Evolutionary conservation across 2,329 filamentous ascomycete genomes (phyloP), one percentile per base, ranked within the genome.

Genomic region (Ophiostoma ulmi): DNA sequence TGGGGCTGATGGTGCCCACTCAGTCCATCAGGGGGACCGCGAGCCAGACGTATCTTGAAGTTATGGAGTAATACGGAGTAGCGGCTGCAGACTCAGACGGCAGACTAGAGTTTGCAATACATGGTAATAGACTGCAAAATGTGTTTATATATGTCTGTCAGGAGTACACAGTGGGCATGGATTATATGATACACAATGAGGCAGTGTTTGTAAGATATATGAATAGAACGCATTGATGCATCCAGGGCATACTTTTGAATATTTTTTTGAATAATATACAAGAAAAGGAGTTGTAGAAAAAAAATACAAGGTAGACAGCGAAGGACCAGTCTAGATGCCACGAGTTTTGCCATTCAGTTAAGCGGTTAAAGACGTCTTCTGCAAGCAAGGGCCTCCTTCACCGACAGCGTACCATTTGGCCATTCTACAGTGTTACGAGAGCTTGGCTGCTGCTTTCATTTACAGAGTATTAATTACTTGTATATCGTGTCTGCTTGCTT

Each of bases 11-110:
- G 71, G 71, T 72, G 58, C 39, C 71, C 71, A 70, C 65, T 52
- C 39, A 41, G 52, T 65, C 68, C 68, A 38, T 68, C 71, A 72
- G 71, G 71, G 71, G 71, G 68, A 72, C 71, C 71, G 71, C 71
- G 71, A 72, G 71, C 71, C 71, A 68, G 55, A 58, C 52, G 52
- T 58, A 58, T 58, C 44, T 48, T 7, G 44, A 48, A 48, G 10
- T 58, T 58, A 58, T 26, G 52, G 52, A 58, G 52, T 22, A 58
- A 11, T 20, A 48, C 17, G 44, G 44, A 20, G 1, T 48, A 8
- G 17, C 20, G 44, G 13, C 13, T 44, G 41, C 41, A 44, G 41
- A 44, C 41, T 14, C 41, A 14, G 41, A 17, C 13, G 20, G 14
- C 41, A 44, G 41, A 44, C 41, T 31, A 31, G 31, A 31, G 31